Percentiles rank a stretch among this genome's conserved stretches.
Conservation (phyloP, 768 basidiomycete genomes). For the Vararia minispora region DNA sequence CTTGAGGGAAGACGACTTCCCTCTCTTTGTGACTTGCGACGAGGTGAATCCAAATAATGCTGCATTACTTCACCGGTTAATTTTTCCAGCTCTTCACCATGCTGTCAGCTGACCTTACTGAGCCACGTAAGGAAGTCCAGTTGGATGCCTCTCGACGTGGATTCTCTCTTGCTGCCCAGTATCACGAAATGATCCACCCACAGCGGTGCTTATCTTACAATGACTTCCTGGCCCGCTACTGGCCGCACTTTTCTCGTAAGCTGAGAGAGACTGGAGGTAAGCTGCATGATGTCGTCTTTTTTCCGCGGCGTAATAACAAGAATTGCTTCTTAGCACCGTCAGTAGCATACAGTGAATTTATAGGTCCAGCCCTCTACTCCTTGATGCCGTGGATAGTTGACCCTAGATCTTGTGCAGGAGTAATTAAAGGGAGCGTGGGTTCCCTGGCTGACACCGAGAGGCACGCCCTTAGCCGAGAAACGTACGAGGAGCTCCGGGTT, state of each 20-base stretch:
- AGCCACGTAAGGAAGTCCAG: background rate
- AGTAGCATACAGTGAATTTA: slow-evolving; percentile 52
- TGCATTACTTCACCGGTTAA: background rate
- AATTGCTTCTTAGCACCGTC: slow-evolving; percentile 35
- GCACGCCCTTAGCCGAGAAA: slow-evolving; percentile 5
- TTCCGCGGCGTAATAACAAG: slow-evolving; percentile 1
- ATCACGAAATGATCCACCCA: too few relatives aligned
- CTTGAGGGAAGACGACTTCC: slow-evolving; percentile 51
- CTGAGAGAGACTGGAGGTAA: slow-evolving; percentile 44
- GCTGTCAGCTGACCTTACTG: slow-evolving; percentile 33
- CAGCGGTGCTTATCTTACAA: slow-evolving; percentile 28
- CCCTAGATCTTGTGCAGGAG: slow-evolving; percentile 24
- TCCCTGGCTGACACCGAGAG: slow-evolving; percentile 21
- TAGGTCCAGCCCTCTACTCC: slow-evolving; percentile 28
- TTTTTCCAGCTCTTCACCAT: slow-evolving; percentile 33
- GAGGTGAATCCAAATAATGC: too few relatives aligned
- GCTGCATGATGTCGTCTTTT: background rate
- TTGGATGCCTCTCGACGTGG: slow-evolving; percentile 2
- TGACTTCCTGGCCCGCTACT: slow-evolving; percentile 39
- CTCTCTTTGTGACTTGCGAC: slow-evolving; percentile 59
- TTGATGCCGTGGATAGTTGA: background rate
- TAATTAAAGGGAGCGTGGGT: slow-evolving; percentile 59
- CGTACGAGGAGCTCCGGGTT: background rate
- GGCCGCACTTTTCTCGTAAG: slow-evolving; percentile 44
- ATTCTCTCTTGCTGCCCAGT: too few relatives aligned